A percentile compares a stretch with the other conserved stretches of the same genome.
phyloP scores from a whole-genome alignment of 192 early-diverging fungal species.

The Backusella australiensis region DNA sequence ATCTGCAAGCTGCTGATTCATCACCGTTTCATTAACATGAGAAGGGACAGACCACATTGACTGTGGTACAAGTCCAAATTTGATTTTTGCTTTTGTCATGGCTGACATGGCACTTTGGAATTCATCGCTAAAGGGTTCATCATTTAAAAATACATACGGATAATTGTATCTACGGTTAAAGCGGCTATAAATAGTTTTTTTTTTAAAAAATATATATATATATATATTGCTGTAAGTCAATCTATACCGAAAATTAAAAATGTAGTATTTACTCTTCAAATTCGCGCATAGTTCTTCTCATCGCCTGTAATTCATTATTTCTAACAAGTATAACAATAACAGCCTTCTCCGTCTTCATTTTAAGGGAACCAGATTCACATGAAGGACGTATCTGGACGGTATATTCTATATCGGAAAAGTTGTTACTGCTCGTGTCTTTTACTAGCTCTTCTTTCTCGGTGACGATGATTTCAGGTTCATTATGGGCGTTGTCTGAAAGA shows the following conservation, averaged over 20 bases:
- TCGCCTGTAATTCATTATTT: conserved; percentile 65
- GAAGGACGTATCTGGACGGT: background rate
- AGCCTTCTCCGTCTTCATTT: conserved; percentile 34
- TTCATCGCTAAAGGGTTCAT: conserved; percentile 65
- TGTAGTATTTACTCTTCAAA: conserved; percentile 51
- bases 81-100: conserved; percentile 56
- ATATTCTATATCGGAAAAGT: background rate
- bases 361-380: background rate
- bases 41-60: conserved; percentile 74
- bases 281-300: conserved; percentile 60
- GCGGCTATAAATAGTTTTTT: conserved; percentile 33
- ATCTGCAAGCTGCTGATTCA: conserved; percentile 41
- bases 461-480: background rate
- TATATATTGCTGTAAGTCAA: background rate
- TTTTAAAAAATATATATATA: too few relatives aligned
- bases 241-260: background rate
- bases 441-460: background rate
- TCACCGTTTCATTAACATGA: conserved; percentile 66
- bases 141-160: conserved; percentile 86
- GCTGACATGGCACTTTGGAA: conserved; percentile 55
- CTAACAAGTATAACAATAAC: conserved; percentile 70
- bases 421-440: background rate
- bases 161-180: conserved; percentile 79
- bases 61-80: conserved; percentile 45
- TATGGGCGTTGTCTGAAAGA: background rate